A percentile compares a stretch with the other conserved stretches of the same genome.
phyloP scores from a whole-genome alignment of 2,329 filamentous ascomycete species.

The Tolypocladium tundrense region DNA sequence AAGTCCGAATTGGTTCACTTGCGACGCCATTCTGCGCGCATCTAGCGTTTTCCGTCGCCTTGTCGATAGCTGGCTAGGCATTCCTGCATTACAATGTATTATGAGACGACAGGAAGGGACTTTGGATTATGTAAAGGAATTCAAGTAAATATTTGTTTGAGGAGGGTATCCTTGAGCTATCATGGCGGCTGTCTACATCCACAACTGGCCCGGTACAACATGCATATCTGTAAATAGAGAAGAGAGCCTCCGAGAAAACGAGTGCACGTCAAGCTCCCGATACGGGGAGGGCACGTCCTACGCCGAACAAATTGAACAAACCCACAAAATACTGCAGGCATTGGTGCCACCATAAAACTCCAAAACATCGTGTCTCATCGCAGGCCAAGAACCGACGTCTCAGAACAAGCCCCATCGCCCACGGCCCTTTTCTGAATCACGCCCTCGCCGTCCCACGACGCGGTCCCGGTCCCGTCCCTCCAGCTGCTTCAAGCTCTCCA shows the following conservation, averaged over 20 bases:
- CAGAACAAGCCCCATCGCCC: slow-evolving; percentile 41
- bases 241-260: slow-evolving; percentile 1
- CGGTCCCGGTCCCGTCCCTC: slow-evolving; percentile 62
- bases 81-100: neutral
- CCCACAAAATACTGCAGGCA: neutral
- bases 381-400: slow-evolving; percentile 2
- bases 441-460: slow-evolving; percentile 9
- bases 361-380: neutral
- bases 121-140: neutral
- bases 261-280: neutral
- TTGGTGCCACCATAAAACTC: neutral
- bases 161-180: neutral
- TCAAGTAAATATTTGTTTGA: neutral
- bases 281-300: neutral
- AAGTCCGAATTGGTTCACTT: neutral
- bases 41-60: neutral
- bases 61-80: neutral
- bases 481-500: slow-evolving; percentile 78
- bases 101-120: neutral
- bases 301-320: neutral
- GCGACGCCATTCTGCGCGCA: neutral
- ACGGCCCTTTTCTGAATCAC: slow-evolving; percentile 27
- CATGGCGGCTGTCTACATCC: neutral
- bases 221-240: slow-evolving; percentile 1
- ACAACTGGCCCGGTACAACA: neutral